Conservation (phyloP, 2,329 filamentous ascomycete species). For the Epichloe sp. region DNA sequence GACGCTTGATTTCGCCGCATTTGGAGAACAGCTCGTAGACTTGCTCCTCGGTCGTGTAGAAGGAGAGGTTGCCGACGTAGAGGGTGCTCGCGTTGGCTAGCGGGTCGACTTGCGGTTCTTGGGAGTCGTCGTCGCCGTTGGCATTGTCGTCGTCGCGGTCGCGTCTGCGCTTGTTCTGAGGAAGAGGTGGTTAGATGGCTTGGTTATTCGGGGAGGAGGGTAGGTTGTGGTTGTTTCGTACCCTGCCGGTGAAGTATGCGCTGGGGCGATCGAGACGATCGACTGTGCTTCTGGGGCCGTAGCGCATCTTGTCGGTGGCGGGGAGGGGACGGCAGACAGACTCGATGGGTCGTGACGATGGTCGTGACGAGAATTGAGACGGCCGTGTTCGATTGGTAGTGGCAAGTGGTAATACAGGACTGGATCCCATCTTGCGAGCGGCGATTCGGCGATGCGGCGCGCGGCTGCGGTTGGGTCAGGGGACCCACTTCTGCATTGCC, state of each 20-base stretch:
- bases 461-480: too few relatives aligned
- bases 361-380: background rate
- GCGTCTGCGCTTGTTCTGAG: conserved; percentile 58
- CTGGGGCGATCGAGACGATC: conserved; percentile 89
- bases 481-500: too few relatives aligned
- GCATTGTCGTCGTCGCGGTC: conserved; percentile 45
- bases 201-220: background rate
- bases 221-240: conserved; percentile 27
- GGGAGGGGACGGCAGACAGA: background rate
- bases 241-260: conserved; percentile 79
- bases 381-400: too few relatives aligned
- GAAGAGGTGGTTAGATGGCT: conserved; percentile 2
- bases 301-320: conserved; percentile 24
- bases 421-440: too few relatives aligned
- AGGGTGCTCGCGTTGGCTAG: conserved; percentile 82
- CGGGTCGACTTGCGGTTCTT: conserved; percentile 50
- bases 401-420: too few relatives aligned
- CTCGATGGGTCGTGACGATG: background rate
- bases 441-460: too few relatives aligned
- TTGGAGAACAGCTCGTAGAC: conserved; percentile 95
- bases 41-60: conserved; percentile 98
- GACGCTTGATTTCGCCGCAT: conserved; percentile 94
- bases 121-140: conserved; percentile 16
- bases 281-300: conserved; percentile 53
- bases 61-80: conserved; percentile 96